These are phyloP conservation scores for Dryadomyces sulphureus DNA, from an alignment of 2,329 filamentous ascomycete genomes.

Conservation along the genomic window DNA sequence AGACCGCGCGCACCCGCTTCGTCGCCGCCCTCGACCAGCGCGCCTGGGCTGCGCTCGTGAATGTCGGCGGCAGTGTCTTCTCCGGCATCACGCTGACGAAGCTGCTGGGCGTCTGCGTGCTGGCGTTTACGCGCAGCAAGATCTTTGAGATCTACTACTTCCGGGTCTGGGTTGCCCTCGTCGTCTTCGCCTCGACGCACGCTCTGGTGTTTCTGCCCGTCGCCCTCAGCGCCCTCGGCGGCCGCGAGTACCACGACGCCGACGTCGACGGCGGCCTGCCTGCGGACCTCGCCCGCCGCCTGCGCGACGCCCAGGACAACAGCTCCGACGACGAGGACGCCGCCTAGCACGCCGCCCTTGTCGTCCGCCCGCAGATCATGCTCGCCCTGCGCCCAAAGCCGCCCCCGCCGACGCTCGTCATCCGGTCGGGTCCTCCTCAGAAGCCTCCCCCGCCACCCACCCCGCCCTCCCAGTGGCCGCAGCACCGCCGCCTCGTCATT, in stretches of 20 bases:
- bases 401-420: no score
- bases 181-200: constrained; percentile 77
- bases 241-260: constrained; percentile 74
- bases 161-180: constrained; percentile 84
- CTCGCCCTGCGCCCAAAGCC: no score
- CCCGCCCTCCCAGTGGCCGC: no score
- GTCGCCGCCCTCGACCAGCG: constrained; percentile 62
- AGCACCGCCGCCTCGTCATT: no score
- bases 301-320: constrained; percentile 51
- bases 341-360: neutral
- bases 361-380: no score
- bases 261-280: constrained; percentile 80
- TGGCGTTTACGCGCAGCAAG: constrained; percentile 92
- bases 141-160: constrained; percentile 99
- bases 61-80: constrained; percentile 88
- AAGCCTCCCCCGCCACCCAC: no score
- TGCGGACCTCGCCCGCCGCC: constrained; percentile 60
- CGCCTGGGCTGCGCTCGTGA: constrained; percentile 85
- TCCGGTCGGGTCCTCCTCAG: no score
- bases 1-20: constrained; percentile 64
- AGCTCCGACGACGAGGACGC: constrained; percentile 54
- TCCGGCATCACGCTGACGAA: constrained; percentile 95
- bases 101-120: constrained; percentile 75
- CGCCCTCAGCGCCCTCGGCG: constrained; percentile 70
- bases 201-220: constrained; percentile 87